Evolutionary conservation across 352 stramenopile species (phyloP).

Genomic region (Globisporangium nagaii): DNA sequence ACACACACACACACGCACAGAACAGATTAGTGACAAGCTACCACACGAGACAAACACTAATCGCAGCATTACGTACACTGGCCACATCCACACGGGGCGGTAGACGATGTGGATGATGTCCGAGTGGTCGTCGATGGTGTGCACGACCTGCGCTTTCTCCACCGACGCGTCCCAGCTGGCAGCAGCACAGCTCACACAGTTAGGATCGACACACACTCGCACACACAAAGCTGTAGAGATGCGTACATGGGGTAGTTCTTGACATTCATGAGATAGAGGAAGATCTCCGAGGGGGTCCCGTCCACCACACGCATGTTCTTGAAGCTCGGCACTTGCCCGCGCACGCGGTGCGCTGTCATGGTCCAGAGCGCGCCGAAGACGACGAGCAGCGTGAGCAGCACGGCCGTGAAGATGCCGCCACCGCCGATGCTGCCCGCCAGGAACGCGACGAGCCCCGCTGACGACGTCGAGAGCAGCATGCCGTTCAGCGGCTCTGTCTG

Average conservation of each 20-base stretch:
- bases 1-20: not conserved
- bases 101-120: conserved; percentile 81
- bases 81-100: conserved; percentile 72
- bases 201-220: not conserved
- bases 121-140: conserved; percentile 75
- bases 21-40: not conserved
- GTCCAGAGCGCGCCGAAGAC: conserved; percentile 48
- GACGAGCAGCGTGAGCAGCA: conserved; percentile 44
- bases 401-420: conserved; percentile 38
- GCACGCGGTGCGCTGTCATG: conserved; percentile 31
- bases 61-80: conserved; percentile 32
- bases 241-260: conserved; percentile 53
- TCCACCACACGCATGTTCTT: conserved; percentile 66
- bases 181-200: not conserved
- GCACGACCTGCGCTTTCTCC: conserved; percentile 53
- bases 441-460: conserved; percentile 54
- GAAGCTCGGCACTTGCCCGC: conserved; percentile 49
- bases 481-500: conserved; percentile 47
- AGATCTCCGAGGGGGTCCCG: conserved; percentile 59
- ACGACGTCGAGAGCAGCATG: conserved; percentile 47
- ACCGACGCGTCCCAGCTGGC: conserved; percentile 67
- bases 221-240: not conserved
- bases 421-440: conserved; percentile 60
- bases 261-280: conserved; percentile 71
- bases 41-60: too few species aligned